Conservation (phyloP, 768 basidiomycete species). For the Lentinula aciculospora region DNA sequence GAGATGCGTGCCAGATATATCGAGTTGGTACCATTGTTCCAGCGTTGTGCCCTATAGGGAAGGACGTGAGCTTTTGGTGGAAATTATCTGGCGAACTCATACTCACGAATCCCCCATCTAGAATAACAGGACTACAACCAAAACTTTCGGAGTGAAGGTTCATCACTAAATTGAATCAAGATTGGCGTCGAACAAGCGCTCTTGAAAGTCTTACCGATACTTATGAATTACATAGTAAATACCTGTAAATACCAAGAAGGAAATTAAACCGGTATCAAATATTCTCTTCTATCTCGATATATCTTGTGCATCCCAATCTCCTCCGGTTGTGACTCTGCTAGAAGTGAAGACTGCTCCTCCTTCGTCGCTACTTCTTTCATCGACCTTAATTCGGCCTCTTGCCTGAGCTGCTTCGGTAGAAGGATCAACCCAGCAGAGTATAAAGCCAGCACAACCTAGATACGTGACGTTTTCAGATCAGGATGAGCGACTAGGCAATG, state of each 20-base stretch:
- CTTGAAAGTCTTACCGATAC: background rate
- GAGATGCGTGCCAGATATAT: conserved; percentile 49
- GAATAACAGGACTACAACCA: background rate
- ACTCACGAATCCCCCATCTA: conserved; percentile 45
- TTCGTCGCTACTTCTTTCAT: background rate
- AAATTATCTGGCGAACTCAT: background rate
- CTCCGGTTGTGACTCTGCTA: background rate
- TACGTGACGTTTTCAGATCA: background rate
- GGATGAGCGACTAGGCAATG: conserved; percentile 5
- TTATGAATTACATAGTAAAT: no score
- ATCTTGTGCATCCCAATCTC: conserved; percentile 3
- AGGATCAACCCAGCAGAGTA: conserved; percentile 38
- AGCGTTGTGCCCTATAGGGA: conserved; percentile 54
- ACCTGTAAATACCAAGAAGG: no score
- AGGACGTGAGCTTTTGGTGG: background rate
- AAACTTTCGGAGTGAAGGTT: background rate
- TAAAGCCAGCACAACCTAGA: conserved; percentile 40
- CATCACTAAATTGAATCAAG: background rate
- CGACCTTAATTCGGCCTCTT: conserved; percentile 23
- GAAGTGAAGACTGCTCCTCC: background rate
- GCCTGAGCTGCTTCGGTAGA: conserved; percentile 40
- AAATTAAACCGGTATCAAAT: background rate
- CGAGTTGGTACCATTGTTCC: conserved; percentile 41
- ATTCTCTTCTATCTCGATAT: background rate
- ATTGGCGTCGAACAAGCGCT: background rate